These are phyloP conservation scores for Conidiobolus incongruus DNA, from an alignment of 371 early-diverging fungal species.

Conservation along the genomic window DNA sequence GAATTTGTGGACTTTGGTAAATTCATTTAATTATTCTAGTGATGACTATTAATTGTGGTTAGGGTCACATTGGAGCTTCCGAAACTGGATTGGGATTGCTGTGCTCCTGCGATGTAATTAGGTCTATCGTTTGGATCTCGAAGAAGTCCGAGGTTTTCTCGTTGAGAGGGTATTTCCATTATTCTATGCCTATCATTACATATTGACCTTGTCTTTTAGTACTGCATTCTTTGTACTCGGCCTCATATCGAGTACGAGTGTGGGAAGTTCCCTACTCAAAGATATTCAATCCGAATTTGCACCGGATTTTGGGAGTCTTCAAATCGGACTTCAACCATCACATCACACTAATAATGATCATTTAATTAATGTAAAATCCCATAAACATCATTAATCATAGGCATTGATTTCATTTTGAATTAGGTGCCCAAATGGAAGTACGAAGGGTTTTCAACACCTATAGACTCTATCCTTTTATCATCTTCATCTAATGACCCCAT, in stretches of 20 bases:
- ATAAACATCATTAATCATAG: too few relatives aligned
- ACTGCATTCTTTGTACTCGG: slow-evolving; percentile 59
- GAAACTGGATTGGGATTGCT: slow-evolving; percentile 41
- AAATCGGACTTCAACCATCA: neutral
- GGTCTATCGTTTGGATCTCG: slow-evolving; percentile 44
- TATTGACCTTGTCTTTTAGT: slow-evolving; percentile 11
- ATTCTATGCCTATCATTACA: neutral
- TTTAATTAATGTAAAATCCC: too few relatives aligned
- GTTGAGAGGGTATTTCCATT: slow-evolving; percentile 39
- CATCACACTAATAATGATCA: too few relatives aligned
- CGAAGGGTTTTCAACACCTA: too few relatives aligned
- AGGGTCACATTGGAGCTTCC: slow-evolving; percentile 60
- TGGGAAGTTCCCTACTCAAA: slow-evolving; percentile 44
- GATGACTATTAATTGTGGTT: slow-evolving; percentile 3
- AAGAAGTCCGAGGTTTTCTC: slow-evolving; percentile 40
- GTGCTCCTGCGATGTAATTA: slow-evolving; percentile 38
- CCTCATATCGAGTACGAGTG: slow-evolving; percentile 35
- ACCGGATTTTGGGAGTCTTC: neutral
- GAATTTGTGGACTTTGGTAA: slow-evolving; percentile 39
- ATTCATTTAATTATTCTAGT: neutral
- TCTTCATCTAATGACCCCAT: too few relatives aligned
- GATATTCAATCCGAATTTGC: slow-evolving; percentile 9
- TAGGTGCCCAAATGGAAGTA: slow-evolving; percentile 40
- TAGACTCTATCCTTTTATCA: too few relatives aligned
- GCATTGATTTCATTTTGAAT: too few relatives aligned